These are phyloP conservation scores for Phaeosphaeria sp. DNA, from an alignment of 2,329 filamentous ascomycete genomes.

Conservation along the genomic window DNA sequence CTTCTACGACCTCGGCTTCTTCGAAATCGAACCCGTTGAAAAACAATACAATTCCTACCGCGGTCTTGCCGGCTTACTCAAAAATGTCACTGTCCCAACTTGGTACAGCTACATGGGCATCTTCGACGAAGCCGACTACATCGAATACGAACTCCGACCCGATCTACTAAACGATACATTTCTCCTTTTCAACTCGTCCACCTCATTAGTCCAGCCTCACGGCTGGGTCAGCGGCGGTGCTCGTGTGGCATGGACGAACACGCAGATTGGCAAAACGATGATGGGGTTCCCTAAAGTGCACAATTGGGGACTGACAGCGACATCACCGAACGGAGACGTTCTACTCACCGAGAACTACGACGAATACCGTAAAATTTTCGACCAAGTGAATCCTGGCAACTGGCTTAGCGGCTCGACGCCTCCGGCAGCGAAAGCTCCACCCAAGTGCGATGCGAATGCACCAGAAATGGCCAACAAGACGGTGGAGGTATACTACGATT, in stretches of 20 bases:
- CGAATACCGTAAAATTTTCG: conserved; percentile 8
- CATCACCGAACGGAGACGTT: conserved; percentile 3
- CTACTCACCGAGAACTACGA: conserved; percentile 14
- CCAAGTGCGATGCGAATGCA: not conserved
- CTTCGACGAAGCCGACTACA: conserved; percentile 4
- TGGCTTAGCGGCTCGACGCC: conserved; percentile 5
- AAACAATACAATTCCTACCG: not conserved
- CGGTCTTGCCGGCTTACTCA: not conserved
- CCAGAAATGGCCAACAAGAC: conserved; percentile 4
- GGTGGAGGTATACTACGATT: not conserved
- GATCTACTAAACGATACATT: conserved; percentile 12
- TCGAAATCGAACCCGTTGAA: conserved; percentile 4
- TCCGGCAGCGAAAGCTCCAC: not conserved
- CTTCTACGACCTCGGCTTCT: conserved; percentile 3
- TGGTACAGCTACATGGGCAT: conserved; percentile 8
- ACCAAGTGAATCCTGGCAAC: conserved; percentile 4
- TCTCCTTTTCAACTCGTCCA: conserved; percentile 6
- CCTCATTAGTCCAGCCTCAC: not conserved
- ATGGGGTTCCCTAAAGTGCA: not conserved
- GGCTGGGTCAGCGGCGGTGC: conserved; percentile 5
- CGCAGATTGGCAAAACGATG: conserved; percentile 5
- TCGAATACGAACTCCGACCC: conserved; percentile 4
- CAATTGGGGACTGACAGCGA: conserved; percentile 10
- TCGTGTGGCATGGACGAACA: conserved; percentile 6
- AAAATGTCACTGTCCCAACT: not conserved